Evolutionary conservation across 1,284 basidiomycete genomes (phyloP), one percentile per base, ranked within the genome.

Genomic region (Tylopilus orsonianus): DNA sequence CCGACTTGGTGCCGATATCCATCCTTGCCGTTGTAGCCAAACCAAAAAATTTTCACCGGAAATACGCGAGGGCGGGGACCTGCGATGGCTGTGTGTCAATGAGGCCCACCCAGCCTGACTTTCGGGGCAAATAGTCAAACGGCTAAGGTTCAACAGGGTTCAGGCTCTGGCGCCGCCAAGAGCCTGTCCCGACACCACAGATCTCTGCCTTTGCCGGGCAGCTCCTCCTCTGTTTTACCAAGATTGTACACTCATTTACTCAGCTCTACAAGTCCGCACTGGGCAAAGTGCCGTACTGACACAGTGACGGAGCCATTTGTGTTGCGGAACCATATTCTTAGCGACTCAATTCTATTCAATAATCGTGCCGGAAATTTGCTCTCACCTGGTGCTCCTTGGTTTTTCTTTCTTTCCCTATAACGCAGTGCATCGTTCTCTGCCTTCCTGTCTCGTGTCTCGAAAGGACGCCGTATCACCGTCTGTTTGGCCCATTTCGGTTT

Each of bases 21-120:
- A 47, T 49, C 51, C 52, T n/a, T 64, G 57, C 57, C 53, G 52
- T 56, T 49, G 45, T 46, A 44, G 55, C 48, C 29, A 46, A 47
- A 34, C 48, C 59, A 59, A 55, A 70, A 70, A 65, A 52, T 14
- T 70, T 66, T 70, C 65, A 56, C 48, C 68, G 68, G 64, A 57
- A 62, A 68, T 68, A 70, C 63, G 64, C 64, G 64, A 68, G 46
- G 61, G 66, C 64, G 64, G 64, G 64, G 64, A 66, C 64, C 64
- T 66, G 56, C 48, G 62, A 70, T 56, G 68, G 64, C 64, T 66
- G 68, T 70, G 64, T 70, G 62, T 53, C 64, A 66, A 66, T 64
- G 66, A 66, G 63, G 58, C 55, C 57, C 63, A 42, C 56, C 46
- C 58, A 53, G 29, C 54, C 54, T 61, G 49, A 60, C 56, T 68